Base-by-base conservation (phyloP, 1,284 basidiomycete species). In the Tylopilus sp. region DNA sequence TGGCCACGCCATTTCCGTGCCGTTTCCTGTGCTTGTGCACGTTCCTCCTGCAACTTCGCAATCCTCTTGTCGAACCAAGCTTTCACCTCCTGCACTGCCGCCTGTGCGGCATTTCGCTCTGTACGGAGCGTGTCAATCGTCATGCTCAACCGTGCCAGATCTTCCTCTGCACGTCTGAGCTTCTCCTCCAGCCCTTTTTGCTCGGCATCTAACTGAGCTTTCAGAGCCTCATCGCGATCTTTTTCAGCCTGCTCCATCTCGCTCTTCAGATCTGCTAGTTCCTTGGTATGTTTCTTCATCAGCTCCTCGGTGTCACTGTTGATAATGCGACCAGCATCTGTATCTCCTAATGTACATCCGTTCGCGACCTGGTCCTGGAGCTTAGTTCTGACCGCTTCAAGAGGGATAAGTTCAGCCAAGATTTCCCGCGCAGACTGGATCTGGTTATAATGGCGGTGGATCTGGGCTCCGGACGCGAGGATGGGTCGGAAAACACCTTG, bases 401-500 rank as follows among this genome's bases (percentile, higher is more conserved):
- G 58, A 16, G 41, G 49, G 12, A 54, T 26, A 9, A 63, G 38
- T 18, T 56, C 59, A 3, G 58, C 32, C 54, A 57, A 52, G 16
- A 61, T 61, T 32, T 36, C 22, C 24, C 32, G 57, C 0, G 62
- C 62, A 32, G 62, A 63, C 16, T 53, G 56, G 19, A 53, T 19
- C 8, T 39, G 54, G 26, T 59, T 39, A 9, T 32, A 9, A 19
- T 63, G 62, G 44, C 52, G 62, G n/a, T 41, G 41, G 53, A 63
- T 60, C 24, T 54, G 53, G 15, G 57, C 62, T n/a, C 63, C 63
- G 22, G 41, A 60, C 26, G 53, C 51, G 24, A 64, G 18, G n/a
- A 64, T 44, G 1, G 53, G 19, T 9, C 41, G 63, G 52, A 65
- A 65, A 19, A 36, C 56, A 12, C 56, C 52, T 4, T 24, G 36